Percentiles rank a stretch among this genome's conserved stretches.
These are phyloP conservation scores for Mallotus nudiflorus DNA, from an alignment of 345 rosid genomes.

Conservation along the genomic window DNA sequence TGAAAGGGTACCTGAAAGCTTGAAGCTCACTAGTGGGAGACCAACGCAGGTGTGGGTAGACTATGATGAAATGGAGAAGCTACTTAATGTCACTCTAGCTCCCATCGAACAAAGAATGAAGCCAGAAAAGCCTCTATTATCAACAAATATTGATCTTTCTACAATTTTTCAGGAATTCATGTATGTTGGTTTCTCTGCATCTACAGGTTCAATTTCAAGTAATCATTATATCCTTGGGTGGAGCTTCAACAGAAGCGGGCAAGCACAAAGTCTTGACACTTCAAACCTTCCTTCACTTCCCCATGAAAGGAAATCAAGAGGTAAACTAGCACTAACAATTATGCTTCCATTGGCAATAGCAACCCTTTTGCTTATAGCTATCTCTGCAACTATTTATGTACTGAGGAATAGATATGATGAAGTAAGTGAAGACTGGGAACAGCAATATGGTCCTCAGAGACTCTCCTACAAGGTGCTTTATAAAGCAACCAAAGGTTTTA, in stretches of 20 bases:
- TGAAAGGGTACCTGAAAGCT: not conserved
- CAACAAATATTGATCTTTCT: not conserved
- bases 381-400: not conserved
- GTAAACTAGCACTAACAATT: not conserved
- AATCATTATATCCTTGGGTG: constrained; percentile 25
- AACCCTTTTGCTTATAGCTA: not conserved
- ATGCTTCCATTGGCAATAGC: not conserved
- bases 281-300: constrained; percentile 23
- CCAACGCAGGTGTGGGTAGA: constrained; percentile 26
- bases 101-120: constrained; percentile 4
- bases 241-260: constrained; percentile 21
- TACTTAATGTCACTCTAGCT: constrained; percentile 20
- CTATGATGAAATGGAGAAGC: constrained; percentile 3
- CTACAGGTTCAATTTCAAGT: constrained; percentile 14
- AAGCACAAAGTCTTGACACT: constrained; percentile 13
- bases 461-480: constrained; percentile 15
- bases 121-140: constrained; percentile 16
- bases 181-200: constrained; percentile 28
- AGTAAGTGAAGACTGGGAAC: constrained; percentile 21
- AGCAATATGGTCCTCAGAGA: constrained; percentile 23
- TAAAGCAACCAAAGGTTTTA: constrained; percentile 21
- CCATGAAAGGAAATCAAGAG: no score
- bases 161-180: not conserved
- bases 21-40: constrained; percentile 17
- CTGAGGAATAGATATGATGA: constrained; percentile 14